phyloP scores from a whole-genome alignment of 495 filamentous ascomycete genomes.

The Penicillium odoratum region DNA sequence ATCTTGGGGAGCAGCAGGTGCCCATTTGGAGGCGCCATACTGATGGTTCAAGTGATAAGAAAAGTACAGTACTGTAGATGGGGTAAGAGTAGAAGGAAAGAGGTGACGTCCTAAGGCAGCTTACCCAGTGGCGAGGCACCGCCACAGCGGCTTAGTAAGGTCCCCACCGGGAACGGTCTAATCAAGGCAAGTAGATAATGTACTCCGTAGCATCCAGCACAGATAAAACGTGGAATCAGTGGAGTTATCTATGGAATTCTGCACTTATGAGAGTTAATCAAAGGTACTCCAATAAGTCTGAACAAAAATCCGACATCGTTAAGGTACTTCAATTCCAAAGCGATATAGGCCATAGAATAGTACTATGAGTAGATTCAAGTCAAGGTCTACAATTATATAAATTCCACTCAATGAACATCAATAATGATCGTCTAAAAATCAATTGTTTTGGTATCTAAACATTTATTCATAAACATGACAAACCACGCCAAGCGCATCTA shows the following conservation, averaged over 20 bases:
- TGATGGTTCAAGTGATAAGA: conserved; percentile 22
- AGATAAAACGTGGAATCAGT: not conserved
- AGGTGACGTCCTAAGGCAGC: conserved; percentile 8
- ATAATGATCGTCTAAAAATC: not conserved
- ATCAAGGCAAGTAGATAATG: not conserved
- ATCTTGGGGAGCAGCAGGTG: conserved; percentile 71
- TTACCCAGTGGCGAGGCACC: conserved; percentile 7
- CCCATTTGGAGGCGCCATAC: conserved; percentile 67
- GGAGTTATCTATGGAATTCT: conserved; percentile 2
- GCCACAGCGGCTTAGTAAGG: conserved; percentile 2
- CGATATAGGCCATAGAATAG: too few species aligned
- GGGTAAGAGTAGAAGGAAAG: conserved; percentile 21
- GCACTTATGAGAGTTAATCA: too few species aligned
- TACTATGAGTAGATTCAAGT: not conserved
- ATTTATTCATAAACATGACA: conserved; percentile 16
- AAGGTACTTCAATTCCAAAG: too few species aligned
- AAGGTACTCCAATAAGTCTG: too few species aligned
- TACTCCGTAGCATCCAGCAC: not conserved
- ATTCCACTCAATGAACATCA: not conserved
- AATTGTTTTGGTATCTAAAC: conserved; percentile 25
- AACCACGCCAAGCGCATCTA: not conserved
- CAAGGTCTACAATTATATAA: not conserved
- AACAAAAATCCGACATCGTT: too few species aligned
- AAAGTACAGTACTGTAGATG: conserved; percentile 19
- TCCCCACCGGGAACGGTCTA: not conserved